phyloP scores from a whole-genome alignment of 148 eudicot genomes.

The Diospyros lotus region DNA sequence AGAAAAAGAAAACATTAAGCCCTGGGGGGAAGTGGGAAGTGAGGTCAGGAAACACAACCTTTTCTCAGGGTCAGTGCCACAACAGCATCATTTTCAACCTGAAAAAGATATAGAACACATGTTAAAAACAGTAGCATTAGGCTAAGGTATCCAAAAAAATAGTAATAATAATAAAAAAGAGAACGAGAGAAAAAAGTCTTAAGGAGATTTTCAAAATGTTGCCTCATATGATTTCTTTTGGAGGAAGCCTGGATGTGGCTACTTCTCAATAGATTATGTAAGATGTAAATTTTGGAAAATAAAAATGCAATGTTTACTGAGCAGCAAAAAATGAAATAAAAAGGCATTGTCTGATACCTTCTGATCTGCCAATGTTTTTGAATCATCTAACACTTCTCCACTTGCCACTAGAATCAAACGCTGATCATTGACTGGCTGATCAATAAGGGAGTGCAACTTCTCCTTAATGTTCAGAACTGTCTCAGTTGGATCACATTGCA shows the following conservation, averaged over 20 bases:
- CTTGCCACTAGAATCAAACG: constrained; percentile 56
- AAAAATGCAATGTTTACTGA: background rate
- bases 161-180: background rate
- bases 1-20: background rate
- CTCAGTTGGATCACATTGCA: constrained; percentile 90
- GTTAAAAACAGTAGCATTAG: background rate
- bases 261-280: background rate
- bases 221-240: background rate
- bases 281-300: background rate
- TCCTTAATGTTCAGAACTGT: constrained; percentile 67
- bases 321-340: no score
- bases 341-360: constrained; percentile 41
- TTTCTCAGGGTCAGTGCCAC: constrained; percentile 90
- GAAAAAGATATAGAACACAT: constrained; percentile 19
- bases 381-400: constrained; percentile 71
- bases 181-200: no score
- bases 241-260: background rate
- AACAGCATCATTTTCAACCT: constrained; percentile 99
- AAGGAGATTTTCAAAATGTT: no score
- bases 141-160: background rate
- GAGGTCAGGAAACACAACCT: constrained; percentile 39
- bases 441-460: constrained; percentile 67
- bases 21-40: background rate
- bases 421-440: constrained; percentile 71
- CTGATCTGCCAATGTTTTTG: constrained; percentile 89